A percentile compares a stretch with the other conserved stretches of the same genome.
Evolutionary conservation across 345 rosid genomes (phyloP).

Genomic region (Eucalyptus sp.): DNA sequence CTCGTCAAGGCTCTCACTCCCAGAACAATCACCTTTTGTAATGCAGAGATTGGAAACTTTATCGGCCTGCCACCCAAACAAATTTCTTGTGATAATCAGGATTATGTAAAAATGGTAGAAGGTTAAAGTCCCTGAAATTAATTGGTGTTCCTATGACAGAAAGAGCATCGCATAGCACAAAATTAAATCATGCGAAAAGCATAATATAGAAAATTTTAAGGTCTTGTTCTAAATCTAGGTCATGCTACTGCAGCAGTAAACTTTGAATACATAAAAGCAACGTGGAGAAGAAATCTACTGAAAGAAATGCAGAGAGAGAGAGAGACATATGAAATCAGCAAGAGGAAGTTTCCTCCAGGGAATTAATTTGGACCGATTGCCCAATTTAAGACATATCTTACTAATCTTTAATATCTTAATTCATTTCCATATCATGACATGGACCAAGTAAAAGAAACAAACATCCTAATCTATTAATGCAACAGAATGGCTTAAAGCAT

Average conservation of each 20-base stretch:
- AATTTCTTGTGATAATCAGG: not conserved
- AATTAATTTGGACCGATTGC: not conserved
- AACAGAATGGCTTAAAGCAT: not conserved
- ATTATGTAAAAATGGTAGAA: not conserved
- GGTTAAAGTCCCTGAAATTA: no score
- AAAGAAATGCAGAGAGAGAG: no score
- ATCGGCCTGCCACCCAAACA: slow-evolving; percentile 5
- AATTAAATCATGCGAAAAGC: not conserved
- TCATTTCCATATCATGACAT: not conserved
- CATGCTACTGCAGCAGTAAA: no score
- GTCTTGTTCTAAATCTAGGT: not conserved
- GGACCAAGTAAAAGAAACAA: not conserved
- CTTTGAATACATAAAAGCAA: no score
- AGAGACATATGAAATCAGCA: no score
- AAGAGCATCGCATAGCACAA: not conserved
- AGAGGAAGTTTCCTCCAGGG: not conserved
- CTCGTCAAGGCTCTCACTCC: no score
- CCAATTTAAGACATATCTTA: not conserved
- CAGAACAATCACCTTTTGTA: not conserved
- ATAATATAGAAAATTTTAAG: not conserved
- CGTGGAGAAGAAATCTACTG: no score
- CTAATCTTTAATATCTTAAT: no score
- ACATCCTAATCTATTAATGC: not conserved
- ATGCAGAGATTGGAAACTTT: slow-evolving; percentile 4
- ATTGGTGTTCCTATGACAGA: not conserved